phyloP scores from a whole-genome alignment of 2,329 filamentous ascomycete genomes.

The Karstenula rhodostoma region DNA sequence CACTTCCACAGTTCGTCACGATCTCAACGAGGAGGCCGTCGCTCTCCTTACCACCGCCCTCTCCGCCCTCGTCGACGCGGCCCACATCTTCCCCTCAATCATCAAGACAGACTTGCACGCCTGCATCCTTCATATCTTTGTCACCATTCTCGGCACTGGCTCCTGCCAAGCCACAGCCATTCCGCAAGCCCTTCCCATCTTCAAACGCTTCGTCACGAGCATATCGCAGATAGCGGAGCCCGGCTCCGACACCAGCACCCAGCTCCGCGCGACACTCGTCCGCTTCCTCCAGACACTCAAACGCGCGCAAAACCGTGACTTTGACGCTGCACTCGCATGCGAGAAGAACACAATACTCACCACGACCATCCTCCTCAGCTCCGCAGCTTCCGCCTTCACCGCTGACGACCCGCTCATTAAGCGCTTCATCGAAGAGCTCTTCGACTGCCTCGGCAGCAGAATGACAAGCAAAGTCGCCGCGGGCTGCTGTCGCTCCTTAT shows the following conservation, averaged over 20 bases:
- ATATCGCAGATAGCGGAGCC: conserved; percentile 62
- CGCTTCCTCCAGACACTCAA: conserved; percentile 83
- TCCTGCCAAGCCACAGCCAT: conserved; percentile 88
- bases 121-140: conserved; percentile 96
- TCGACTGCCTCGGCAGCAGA: conserved; percentile 82
- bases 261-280: conserved; percentile 82
- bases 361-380: conserved; percentile 87
- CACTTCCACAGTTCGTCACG: conserved; percentile 67
- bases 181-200: conserved; percentile 86
- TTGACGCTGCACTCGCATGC: conserved; percentile 79
- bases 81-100: conserved; percentile 93
- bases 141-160: conserved; percentile 87
- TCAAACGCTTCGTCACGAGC: conserved; percentile 87
- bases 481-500: conserved; percentile 85
- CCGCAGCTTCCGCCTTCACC: conserved; percentile 75
- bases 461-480: conserved; percentile 90
- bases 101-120: conserved; percentile 97
- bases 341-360: conserved; percentile 94
- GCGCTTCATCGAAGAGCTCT: conserved; percentile 78
- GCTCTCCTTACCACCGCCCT: conserved; percentile 80
- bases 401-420: conserved; percentile 77
- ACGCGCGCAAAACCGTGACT: conserved; percentile 77
- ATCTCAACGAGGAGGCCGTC: conserved; percentile 87
- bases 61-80: conserved; percentile 89
- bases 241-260: conserved; percentile 65